These are phyloP conservation scores for Nitzschia palea DNA, from an alignment of 108 stramenopile species.

Conservation along the genomic window DNA sequence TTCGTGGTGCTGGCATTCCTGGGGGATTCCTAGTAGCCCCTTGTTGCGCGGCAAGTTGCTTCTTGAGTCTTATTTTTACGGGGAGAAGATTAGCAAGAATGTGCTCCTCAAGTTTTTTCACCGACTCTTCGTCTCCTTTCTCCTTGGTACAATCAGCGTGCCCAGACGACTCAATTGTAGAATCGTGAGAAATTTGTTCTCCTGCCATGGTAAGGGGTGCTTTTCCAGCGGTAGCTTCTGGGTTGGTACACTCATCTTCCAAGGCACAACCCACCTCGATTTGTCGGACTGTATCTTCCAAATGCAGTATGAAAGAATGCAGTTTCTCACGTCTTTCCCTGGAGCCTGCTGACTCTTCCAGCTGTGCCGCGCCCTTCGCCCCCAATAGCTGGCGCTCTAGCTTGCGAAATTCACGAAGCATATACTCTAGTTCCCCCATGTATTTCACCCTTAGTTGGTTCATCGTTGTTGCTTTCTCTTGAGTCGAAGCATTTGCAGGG, in stretches of 20 bases:
- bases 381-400: constrained; percentile 79
- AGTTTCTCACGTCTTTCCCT: constrained; percentile 82
- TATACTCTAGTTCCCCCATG: constrained; percentile 72
- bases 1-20: constrained; percentile 59
- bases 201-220: neutral
- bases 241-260: constrained; percentile 37
- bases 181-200: constrained; percentile 18
- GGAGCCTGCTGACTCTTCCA: constrained; percentile 66
- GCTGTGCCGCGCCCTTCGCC: constrained; percentile 44
- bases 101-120: constrained; percentile 83
- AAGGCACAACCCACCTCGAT: constrained; percentile 59
- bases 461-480: constrained; percentile 52
- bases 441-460: constrained; percentile 67
- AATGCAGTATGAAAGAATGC: constrained; percentile 80
- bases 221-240: neutral
- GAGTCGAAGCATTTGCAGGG: neutral
- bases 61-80: constrained; percentile 78
- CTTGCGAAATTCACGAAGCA: constrained; percentile 82
- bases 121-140: constrained; percentile 73
- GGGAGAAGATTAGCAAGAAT: constrained; percentile 81
- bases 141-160: constrained; percentile 50
- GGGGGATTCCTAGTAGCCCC: constrained; percentile 78
- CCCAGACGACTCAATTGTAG: constrained; percentile 37
- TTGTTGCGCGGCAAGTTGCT: constrained; percentile 83
- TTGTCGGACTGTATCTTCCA: constrained; percentile 80